These are phyloP conservation scores for Irpex sp. DNA, from an alignment of 1,284 basidiomycete genomes.

Conservation along the genomic window DNA sequence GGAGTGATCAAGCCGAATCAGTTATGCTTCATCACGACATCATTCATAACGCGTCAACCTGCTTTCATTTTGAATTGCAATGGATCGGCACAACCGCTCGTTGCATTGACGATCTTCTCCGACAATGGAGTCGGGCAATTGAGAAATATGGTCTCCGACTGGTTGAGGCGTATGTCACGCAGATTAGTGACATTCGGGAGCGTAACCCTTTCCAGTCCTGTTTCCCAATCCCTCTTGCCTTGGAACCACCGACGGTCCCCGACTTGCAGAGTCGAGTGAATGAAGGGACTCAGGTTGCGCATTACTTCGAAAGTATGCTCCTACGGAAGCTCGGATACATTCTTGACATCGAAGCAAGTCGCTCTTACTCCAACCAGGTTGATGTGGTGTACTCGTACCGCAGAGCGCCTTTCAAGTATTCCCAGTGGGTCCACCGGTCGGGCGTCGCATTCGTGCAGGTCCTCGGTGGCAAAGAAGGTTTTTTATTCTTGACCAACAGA, in stretches of 20 bases:
- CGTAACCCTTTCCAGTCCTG: slow-evolving; percentile 89
- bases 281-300: slow-evolving; percentile 49
- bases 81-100: slow-evolving; percentile 97
- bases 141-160: slow-evolving; percentile 91
- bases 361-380: slow-evolving; percentile 72
- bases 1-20: slow-evolving; percentile 84
- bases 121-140: slow-evolving; percentile 81
- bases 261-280: slow-evolving; percentile 68
- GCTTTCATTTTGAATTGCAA: slow-evolving; percentile 91
- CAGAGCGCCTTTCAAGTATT: slow-evolving; percentile 70
- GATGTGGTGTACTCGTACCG: slow-evolving; percentile 91
- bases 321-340: slow-evolving; percentile 79
- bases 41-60: slow-evolving; percentile 86
- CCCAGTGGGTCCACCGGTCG: slow-evolving; percentile 86
- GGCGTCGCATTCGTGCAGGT: slow-evolving; percentile 88
- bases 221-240: slow-evolving; percentile 72
- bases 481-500: slow-evolving; percentile 85
- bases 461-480: slow-evolving; percentile 73
- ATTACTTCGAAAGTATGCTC: slow-evolving; percentile 82
- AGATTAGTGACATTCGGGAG: slow-evolving; percentile 78
- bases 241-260: slow-evolving; percentile 69
- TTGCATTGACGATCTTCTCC: slow-evolving; percentile 89
- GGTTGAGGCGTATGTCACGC: slow-evolving; percentile 88
- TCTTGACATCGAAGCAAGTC: slow-evolving; percentile 80
- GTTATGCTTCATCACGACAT: slow-evolving; percentile 89